Base-by-base conservation (phyloP, 2,329 filamentous ascomycete species). In the Magnaporthales sp. region DNA sequence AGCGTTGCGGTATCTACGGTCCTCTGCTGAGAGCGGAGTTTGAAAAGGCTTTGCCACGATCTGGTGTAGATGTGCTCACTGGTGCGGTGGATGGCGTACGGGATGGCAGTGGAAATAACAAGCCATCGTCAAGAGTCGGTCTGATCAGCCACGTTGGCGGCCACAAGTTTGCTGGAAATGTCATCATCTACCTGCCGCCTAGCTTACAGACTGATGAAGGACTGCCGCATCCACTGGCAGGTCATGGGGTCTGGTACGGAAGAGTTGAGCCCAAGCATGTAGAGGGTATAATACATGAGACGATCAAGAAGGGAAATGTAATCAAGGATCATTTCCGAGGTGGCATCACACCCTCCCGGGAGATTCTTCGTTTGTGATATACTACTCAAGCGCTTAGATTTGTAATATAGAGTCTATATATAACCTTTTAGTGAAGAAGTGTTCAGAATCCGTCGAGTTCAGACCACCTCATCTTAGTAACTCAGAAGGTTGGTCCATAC, bases 111-210 rank as follows among this genome's bases (percentile, higher is more conserved):
- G 71, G 5, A 68, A 67, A 22, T 24, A 54, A n/a, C 38, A 3
- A 56, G 54, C 31, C 58, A 15, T 79, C 82, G 0, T 90, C 87
- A 1, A 80, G 88, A 63, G 84, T 93, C 0, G 91, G 86, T 0
- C 73, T 89, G 66, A 90, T 93, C 66, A 92, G 89, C 68, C 92
- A 96, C 72, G 88, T 96, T 66, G 91, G 91, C 0, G 92, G 92
- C 0, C 92, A 96, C 77, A 93, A 93, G 75, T 94, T 89, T 74
- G 92, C 92, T 0, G 92, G 92, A 1, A 96, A 96, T 75, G 85
- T 94, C 46, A 92, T 95, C 63, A 77, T 95, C 1, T 95, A 95
- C 72, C 75, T 95, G 5, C 91, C 92, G 4, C 89, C 88, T 0
- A 73, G 73, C 0, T 68, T 80, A 69, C 80, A 74, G 68, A 75